Conservation (phyloP, 768 basidiomycete species). For the Mycena indigotica region DNA sequence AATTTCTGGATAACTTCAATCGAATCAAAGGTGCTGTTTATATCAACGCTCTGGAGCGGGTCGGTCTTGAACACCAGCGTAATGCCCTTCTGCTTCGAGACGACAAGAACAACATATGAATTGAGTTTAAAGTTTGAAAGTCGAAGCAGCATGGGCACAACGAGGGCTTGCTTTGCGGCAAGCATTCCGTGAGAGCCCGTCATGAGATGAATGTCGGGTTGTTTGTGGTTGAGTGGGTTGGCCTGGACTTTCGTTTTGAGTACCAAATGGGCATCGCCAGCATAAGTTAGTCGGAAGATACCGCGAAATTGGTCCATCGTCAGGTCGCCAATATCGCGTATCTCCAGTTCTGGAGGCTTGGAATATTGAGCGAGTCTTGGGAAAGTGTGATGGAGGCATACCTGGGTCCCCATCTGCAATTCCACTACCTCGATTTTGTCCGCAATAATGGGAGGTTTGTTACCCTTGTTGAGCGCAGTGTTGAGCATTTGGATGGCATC, state of each 20-base stretch:
- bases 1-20: slow-evolving; percentile 98
- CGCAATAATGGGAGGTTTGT: slow-evolving; percentile 95
- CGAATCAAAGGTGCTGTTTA: slow-evolving; percentile 96
- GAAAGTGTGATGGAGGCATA: slow-evolving; percentile 36
- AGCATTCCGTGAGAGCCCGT: slow-evolving; percentile 84
- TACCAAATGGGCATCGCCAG: slow-evolving; percentile 89
- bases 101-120: slow-evolving; percentile 96
- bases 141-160: slow-evolving; percentile 97
- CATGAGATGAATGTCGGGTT: slow-evolving; percentile 87
- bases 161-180: slow-evolving; percentile 90
- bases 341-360: slow-evolving; percentile 95
- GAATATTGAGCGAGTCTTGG: background rate
- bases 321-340: slow-evolving; percentile 96
- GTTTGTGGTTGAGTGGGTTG: slow-evolving; percentile 92
- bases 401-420: slow-evolving; percentile 98
- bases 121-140: slow-evolving; percentile 93
- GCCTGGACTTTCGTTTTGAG: slow-evolving; percentile 95
- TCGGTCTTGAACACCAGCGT: slow-evolving; percentile 99
- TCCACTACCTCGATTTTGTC: slow-evolving; percentile 98
- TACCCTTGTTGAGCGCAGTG: slow-evolving; percentile 94
- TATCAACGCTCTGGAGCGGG: slow-evolving; percentile 96
- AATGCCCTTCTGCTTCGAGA: slow-evolving; percentile 96
- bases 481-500: slow-evolving; percentile 98
- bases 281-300: slow-evolving; percentile 93
- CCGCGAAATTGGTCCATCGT: slow-evolving; percentile 95